Base-by-base conservation (phyloP, 345 rosid species). In the Microthlaspi erraticum region DNA sequence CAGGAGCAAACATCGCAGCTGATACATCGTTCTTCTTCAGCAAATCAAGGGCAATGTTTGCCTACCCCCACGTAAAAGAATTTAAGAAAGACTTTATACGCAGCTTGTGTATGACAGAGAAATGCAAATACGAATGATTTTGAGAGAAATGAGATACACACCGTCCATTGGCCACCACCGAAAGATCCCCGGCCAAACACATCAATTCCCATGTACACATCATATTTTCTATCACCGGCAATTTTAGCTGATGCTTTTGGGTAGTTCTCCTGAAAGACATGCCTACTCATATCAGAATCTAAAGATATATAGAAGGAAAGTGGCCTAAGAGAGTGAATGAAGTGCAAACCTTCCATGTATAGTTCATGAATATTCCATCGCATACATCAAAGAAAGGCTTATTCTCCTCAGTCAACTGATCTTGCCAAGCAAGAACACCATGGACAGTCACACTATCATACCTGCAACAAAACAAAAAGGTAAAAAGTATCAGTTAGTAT, bases 1-100 rank as follows among this genome's bases (percentile, higher is more conserved):
- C 97, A 56, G 98, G 98, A 84, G 98, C 95, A 83, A 88, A 92
- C 55, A 90, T 23, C 12, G 96, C 95, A 66, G 96, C 88, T 48
- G 98, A 92, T 13, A 92, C 90, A 55, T 82, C 61, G 41, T 53
- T 82, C 46, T 70, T 78, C 86, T 87, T 92, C 39, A 90, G 53
- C 70, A 84, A 66, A 74, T 92, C 90, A 57, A 90, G 93, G 5
- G 95, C 97, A 70, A 81, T 86, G 72, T 78, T 82, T 73, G 88
- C 76, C 98, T 92, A 84, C 45, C 59, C 32, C 19, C 26, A 64
- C 11, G 5, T 26, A 58, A 46, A 39, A 44, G 13, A 5, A 46
- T 7, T 42, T 10, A 41, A 7, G 0, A 11, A 26, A 19, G 26
- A 10, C 52, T 51, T 73, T 13, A 60, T 5, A 32, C 14, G 29